These are phyloP conservation scores for Avena atlantica DNA, from an alignment of 176 grass and related monocot species.

Conservation along the genomic window DNA sequence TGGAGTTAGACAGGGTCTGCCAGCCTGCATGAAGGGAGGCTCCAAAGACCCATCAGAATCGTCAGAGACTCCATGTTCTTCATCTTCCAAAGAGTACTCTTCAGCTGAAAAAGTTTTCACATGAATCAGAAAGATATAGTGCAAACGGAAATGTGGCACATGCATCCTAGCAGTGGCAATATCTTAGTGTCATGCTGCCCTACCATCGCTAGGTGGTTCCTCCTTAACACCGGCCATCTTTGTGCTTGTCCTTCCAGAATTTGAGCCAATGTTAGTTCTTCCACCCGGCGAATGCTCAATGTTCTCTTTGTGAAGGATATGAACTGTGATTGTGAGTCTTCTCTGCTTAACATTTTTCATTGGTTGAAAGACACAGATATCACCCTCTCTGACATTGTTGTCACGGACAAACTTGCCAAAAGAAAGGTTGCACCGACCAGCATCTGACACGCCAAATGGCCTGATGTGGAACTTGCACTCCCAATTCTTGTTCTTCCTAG, in stretches of 20 bases:
- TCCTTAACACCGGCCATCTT: not conserved
- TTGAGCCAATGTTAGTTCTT: not conserved
- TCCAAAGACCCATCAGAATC: not conserved
- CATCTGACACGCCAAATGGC: not conserved
- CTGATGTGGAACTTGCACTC: constrained; percentile 24
- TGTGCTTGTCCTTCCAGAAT: not conserved
- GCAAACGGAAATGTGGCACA: not conserved
- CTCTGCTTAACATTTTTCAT: constrained; percentile 4
- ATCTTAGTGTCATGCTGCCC: not conserved
- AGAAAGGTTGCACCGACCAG: not conserved
- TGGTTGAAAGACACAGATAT: constrained; percentile 49
- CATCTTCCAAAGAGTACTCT: not conserved
- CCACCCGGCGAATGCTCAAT: not conserved
- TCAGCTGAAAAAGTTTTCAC: constrained; percentile 3
- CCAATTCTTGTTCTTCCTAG: constrained; percentile 51
- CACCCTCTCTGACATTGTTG: constrained; percentile 49
- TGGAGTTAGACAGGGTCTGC: not conserved
- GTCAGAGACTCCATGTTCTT: not conserved
- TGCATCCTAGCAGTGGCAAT: not conserved
- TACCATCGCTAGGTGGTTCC: constrained; percentile 40
- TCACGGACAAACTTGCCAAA: constrained; percentile 43
- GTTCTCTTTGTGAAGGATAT: constrained; percentile 11
- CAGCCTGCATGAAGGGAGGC: constrained; percentile 10
- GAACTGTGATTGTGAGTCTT: constrained; percentile 40
- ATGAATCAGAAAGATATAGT: not conserved